Base-by-base conservation (phyloP, 495 filamentous ascomycete species). In the Chaetomium fimeti region DNA sequence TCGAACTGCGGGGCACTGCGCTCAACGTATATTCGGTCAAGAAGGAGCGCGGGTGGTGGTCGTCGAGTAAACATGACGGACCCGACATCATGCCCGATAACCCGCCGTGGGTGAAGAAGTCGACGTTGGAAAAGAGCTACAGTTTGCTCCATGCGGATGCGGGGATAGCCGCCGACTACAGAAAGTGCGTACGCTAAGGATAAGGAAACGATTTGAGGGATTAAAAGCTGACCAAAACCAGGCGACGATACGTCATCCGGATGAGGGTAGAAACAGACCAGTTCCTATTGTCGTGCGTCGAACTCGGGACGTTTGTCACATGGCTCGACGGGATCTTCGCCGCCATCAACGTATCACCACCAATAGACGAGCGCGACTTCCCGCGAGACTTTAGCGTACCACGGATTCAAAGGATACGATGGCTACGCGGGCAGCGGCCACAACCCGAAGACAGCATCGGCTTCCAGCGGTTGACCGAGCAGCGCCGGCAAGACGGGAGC, bases 251-350 rank as follows among this genome's bases (percentile, higher is more conserved):
- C 68, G 83, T 87, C 42, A 81, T 89, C 49, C 82, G 87, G n/a
- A 62, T 89, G 54, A 77, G 87, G 20, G 76, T 81, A 13, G 87
- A 89, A 66, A 80, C 83, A 5, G 85, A 89, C 59, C 87, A 89
- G 73, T 84, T 89, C 60, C 67, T 89, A 7, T 70, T 89, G 24
- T 82, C 82, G 20, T 85, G 82, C 66, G 66, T 77, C 43, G 77
- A 81, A 20, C 69, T 87, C 57, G 78, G 81, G 49, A 78, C 76
- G 4, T 84, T 86, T 64, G 73, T 86, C 57, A 75, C 75, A 18
- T 85, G 87, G 83, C 70, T 89, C 0, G 55, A 93, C 75, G 5
- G 83, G 80, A 74, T 92, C 81, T 69, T 93, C 83, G 48, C 85
- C 84, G 12, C 87, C 83, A 45, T 83, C 82, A 62, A 83, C 78